Evolutionary conservation across 2,329 filamentous ascomycete species (phyloP), one percentile per base, ranked within the genome.

Genomic region (Aspergillus sp.): DNA sequence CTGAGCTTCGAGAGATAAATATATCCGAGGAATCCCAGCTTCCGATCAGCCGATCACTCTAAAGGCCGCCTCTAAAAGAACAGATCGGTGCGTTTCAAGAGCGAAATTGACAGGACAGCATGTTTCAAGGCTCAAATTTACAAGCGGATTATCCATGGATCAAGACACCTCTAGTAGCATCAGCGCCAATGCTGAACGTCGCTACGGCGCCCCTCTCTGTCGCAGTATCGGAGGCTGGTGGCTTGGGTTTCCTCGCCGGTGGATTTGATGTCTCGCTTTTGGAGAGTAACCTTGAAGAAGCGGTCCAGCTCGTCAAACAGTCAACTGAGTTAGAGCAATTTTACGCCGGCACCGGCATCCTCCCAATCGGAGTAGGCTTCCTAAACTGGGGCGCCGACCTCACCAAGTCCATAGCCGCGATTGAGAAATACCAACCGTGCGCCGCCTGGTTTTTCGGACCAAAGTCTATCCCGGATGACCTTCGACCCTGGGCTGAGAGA

Each of bases 141-240:
- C 74, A 72, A 52, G 55, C 63, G 19, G 74, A 78, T 64, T 88
- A 88, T 69, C 85, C 87, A 65, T 90, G 87, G 86, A 83, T 80
- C 7, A 74, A 79, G 41, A 68, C 76, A 2, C 87, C 88, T 6
- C 74, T 91, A 22, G 81, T 92, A 31, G 79, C 83, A 50, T 80
- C 82, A 43, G 89, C 88, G 1, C 90, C 90, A 0, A 92, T 93
- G 90, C 84, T 88, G 50, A 80, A 87, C 41, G 85, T 91, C 57
- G 79, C 82, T 67, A 82, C 74, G 70, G 83, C 72, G 63, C 81
- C 71, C 0, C 81, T 92, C 3, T 87, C 88, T 3, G 77, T 87
- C 34, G 83, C 86, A 48, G 83, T 91, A 15, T 87, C 85, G 2
- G 76, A 76, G 67, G 83, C 85, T 34, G 82, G 83, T 5, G 83